Conservation (phyloP, 148 eudicot genomes). For the Vaccinium vitisidaea region DNA sequence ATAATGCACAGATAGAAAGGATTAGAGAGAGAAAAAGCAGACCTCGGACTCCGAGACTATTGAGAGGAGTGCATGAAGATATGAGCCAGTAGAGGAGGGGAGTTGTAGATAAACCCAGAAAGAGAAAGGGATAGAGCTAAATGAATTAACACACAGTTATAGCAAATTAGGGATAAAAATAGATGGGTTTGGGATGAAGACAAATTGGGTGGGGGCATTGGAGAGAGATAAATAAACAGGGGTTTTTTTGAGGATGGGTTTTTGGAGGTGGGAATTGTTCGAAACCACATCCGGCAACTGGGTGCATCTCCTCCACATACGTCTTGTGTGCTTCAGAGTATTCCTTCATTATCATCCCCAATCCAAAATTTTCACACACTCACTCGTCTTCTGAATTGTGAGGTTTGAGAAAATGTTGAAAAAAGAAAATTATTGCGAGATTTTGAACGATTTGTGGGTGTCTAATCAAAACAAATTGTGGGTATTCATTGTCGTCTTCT, state of each 20-base stretch:
- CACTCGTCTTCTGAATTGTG: neutral
- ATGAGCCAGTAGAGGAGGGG: conserved; percentile 30
- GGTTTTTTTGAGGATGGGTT: conserved; percentile 23
- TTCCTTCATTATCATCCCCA: conserved; percentile 36
- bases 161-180: neutral
- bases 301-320: conserved; percentile 53
- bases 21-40: conserved; percentile 14
- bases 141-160: no score
- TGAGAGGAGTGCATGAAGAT: conserved; percentile 24
- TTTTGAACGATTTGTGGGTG: neutral
- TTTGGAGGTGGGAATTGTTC: conserved; percentile 59
- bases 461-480: neutral
- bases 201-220: conserved; percentile 21
- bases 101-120: conserved; percentile 13
- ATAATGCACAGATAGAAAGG: neutral
- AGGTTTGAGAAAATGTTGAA: neutral
- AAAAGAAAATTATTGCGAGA: no score
- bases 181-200: conserved; percentile 19
- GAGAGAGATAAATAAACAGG: conserved; percentile 8
- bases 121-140: neutral
- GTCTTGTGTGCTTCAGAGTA: conserved; percentile 56
- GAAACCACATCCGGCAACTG: conserved; percentile 44
- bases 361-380: neutral
- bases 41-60: conserved; percentile 23
- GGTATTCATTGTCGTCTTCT: neutral